A percentile compares a stretch with the other conserved stretches of the same genome.
Evolutionary conservation across 495 filamentous ascomycete genomes (phyloP).

Genomic region (Podospora anserina): DNA sequence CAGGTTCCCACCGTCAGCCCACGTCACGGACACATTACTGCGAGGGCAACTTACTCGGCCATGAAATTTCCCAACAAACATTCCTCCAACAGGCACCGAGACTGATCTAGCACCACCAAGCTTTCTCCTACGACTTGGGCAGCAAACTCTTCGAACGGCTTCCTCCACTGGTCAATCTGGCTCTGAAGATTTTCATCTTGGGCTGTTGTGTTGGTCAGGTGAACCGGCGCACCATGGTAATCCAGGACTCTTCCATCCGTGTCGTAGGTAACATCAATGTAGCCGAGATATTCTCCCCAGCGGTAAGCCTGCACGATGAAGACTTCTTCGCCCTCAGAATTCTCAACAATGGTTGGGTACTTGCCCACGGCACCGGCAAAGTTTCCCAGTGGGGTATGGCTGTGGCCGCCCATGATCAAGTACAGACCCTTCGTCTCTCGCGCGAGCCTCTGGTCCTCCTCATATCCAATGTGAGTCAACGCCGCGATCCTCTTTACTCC

Average conservation of each 20-base stretch:
- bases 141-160: conserved; percentile 51
- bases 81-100: conserved; percentile 49
- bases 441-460: conserved; percentile 54
- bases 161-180: conserved; percentile 50
- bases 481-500: conserved; percentile 55
- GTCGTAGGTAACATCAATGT: conserved; percentile 56
- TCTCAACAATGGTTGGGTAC: conserved; percentile 56
- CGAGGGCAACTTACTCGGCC: conserved; percentile 34
- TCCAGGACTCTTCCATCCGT: conserved; percentile 48
- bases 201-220: conserved; percentile 51
- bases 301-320: conserved; percentile 59
- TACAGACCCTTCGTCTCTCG: conserved; percentile 48
- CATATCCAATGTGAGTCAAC: conserved; percentile 59
- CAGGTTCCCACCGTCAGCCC: neutral
- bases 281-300: conserved; percentile 60
- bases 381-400: conserved; percentile 56
- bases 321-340: conserved; percentile 57
- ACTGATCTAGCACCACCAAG: conserved; percentile 48
- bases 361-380: conserved; percentile 46
- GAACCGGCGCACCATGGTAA: conserved; percentile 56
- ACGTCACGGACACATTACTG: neutral
- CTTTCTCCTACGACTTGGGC: conserved; percentile 46
- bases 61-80: conserved; percentile 54
- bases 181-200: conserved; percentile 51
- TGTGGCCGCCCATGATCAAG: conserved; percentile 59